These are phyloP conservation scores for Micractinium conductrix DNA, from an alignment of 139 green algal species.

Conservation along the genomic window DNA sequence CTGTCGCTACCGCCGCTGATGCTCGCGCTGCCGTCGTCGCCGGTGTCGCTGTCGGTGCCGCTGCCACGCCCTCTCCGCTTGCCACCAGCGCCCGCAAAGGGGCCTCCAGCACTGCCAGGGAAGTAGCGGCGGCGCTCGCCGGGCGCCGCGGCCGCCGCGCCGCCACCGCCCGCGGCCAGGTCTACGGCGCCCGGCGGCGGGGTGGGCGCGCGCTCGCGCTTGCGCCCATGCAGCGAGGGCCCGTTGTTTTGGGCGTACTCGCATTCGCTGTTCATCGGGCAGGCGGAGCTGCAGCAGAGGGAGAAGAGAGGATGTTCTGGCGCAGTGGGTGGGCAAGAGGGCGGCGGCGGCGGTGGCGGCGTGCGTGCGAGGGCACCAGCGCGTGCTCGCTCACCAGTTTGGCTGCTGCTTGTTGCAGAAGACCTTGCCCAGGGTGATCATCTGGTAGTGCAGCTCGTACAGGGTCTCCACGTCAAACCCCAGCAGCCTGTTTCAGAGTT, in stretches of 20 bases:
- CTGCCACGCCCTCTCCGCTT: not conserved
- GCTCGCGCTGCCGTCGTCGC: not conserved
- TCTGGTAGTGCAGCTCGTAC: slow-evolving; percentile 95
- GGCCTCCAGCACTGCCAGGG: no score
- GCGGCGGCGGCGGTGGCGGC: not conserved
- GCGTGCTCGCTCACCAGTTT: slow-evolving; percentile 2
- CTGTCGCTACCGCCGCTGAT: slow-evolving; percentile 22
- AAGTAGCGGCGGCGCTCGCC: no score
- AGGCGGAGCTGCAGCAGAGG: slow-evolving; percentile 88
- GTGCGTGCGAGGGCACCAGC: no score
- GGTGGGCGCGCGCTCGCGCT: slow-evolving; percentile 27
- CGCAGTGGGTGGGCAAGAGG: not conserved
- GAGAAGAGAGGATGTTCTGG: no score
- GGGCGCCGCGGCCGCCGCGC: no score
- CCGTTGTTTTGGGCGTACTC: slow-evolving; percentile 68
- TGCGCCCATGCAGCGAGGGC: slow-evolving; percentile 38
- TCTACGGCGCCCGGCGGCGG: no score
- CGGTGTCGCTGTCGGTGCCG: not conserved
- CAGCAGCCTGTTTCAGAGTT: slow-evolving; percentile 50
- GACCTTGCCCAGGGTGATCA: slow-evolving; percentile 83
- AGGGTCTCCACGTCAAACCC: slow-evolving; percentile 67
- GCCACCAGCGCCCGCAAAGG: no score
- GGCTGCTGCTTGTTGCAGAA: slow-evolving; percentile 39
- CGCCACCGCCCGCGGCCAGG: no score
- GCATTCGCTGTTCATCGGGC: slow-evolving; percentile 70